Evolutionary conservation across 225 moss, liverwort and hornwort genomes (phyloP), one percentile per base, ranked within the genome.

Genomic region (Bryum argenteum): DNA sequence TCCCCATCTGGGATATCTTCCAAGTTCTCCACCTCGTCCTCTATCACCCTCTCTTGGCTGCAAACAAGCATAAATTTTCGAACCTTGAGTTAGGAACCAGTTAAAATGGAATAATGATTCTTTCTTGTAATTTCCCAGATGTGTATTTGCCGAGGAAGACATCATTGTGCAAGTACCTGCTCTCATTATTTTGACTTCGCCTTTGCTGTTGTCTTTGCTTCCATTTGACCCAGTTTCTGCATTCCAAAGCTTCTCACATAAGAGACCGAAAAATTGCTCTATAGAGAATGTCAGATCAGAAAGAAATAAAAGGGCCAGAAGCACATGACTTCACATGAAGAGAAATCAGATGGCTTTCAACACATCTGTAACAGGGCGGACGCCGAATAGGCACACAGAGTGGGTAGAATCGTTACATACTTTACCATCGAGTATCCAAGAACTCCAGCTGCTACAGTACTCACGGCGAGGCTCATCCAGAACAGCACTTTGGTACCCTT

Each of bases 1-100:
- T 97, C 93, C 17, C 93, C 96, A 75, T 97, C 93, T 60, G 96
- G 93, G 50, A 96, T 81, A 57, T 90, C 93, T 43, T 79, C 88
- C 12, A 91, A 44, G 62, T 91, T 91, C 77, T 96, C 96, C 61
- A 71, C 64, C 58, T 93, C 96, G 22, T 96, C 90, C 19, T 93
- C 93, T 17, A 86, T 47, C 76, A 28, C 53, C 26, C 78, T 89
- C 74, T 90, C 83, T 81, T 96, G 96, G 77, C 86, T 83, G 75
- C 78, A 75, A 51, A 72, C 50, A 39, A 33, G 33, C 33, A 33
- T 33, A 33, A 33, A 33, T 6, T 33, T 6, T 33, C 33, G 12
- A 19, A n/a, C 22, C 22, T 33, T 15, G 16, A 54, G 38, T 4
- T 24, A 61, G 10, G 14, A 51, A 18, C 41, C 8, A 40, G 12